These are phyloP conservation scores for Debaryomyces sp. DNA, from an alignment of 1,139 yeast genomes.

Conservation along the genomic window DNA sequence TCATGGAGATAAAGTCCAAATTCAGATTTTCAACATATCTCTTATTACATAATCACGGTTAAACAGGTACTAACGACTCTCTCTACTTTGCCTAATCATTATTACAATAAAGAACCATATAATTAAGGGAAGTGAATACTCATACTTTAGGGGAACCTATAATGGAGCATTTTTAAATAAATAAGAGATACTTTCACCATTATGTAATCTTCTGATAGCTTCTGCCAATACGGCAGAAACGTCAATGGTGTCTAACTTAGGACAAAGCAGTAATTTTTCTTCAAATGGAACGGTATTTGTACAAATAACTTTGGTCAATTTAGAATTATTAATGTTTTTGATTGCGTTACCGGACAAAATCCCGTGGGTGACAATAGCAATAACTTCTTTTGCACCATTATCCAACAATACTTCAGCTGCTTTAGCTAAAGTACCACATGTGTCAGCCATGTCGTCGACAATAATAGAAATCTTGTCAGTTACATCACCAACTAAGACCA, in stretches of 20 bases:
- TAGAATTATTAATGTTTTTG: constrained; percentile 58
- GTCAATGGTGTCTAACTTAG: constrained; percentile 67
- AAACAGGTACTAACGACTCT: neutral
- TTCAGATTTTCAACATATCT: neutral
- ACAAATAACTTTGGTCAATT: constrained; percentile 64
- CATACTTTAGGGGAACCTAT: constrained; percentile 12
- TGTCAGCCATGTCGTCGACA: constrained; percentile 85
- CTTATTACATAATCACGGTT: neutral
- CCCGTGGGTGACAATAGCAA: constrained; percentile 81
- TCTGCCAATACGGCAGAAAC: constrained; percentile 76
- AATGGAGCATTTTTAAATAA: constrained; percentile 59
- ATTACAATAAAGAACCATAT: neutral
- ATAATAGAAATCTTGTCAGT: constrained; percentile 67
- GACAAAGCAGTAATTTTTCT: constrained; percentile 49
- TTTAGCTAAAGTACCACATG: constrained; percentile 79
- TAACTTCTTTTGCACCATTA: constrained; percentile 71
- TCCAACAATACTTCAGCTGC: constrained; percentile 68
- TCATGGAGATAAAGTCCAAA: neutral
- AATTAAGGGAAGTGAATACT: neutral
- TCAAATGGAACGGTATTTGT: constrained; percentile 77
- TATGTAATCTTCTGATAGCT: constrained; percentile 78
- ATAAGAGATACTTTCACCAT: constrained; percentile 81
- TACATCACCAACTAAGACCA: constrained; percentile 82
- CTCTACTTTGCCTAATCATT: neutral
- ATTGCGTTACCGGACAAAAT: constrained; percentile 74